phyloP scores from a whole-genome alignment of 208 protist species.

The Leptomonas seymouri region DNA sequence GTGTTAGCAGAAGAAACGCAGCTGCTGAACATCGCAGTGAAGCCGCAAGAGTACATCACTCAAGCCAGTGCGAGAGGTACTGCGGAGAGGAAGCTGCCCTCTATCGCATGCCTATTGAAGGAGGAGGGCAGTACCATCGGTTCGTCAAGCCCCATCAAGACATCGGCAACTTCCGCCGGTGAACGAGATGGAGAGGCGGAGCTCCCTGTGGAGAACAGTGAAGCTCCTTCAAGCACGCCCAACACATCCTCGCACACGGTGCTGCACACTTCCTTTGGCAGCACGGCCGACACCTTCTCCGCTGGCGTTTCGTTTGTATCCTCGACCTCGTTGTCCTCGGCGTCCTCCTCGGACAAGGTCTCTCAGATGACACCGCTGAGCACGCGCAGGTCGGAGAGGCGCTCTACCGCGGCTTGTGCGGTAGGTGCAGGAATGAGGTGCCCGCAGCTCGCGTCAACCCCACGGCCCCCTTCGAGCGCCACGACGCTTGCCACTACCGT shows the following conservation, averaged over 20 bases:
- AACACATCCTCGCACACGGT: slow-evolving; percentile 7
- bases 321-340: neutral
- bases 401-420: neutral
- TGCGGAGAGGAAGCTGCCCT: too few relatives aligned
- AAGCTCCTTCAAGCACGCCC: neutral
- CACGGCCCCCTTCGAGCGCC: too few relatives aligned
- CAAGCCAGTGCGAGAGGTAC: too few relatives aligned
- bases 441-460: too few relatives aligned
- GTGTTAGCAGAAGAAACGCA: neutral
- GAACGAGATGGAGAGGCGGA: neutral
- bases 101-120: neutral
- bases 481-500: too few relatives aligned
- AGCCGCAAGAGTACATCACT: neutral
- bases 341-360: neutral
- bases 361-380: neutral
- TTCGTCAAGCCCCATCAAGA: neutral
- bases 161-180: neutral
- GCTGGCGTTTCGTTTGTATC: neutral
- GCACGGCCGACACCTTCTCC: neutral
- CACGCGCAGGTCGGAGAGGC: neutral
- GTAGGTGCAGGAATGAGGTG: too few relatives aligned
- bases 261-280: slow-evolving; percentile 5
- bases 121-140: neutral
- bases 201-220: neutral
- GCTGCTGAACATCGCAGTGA: neutral